These are phyloP conservation scores for Schoenoplectus triqueter DNA, from an alignment of 202 grass and related monocot species.

Conservation along the genomic window DNA sequence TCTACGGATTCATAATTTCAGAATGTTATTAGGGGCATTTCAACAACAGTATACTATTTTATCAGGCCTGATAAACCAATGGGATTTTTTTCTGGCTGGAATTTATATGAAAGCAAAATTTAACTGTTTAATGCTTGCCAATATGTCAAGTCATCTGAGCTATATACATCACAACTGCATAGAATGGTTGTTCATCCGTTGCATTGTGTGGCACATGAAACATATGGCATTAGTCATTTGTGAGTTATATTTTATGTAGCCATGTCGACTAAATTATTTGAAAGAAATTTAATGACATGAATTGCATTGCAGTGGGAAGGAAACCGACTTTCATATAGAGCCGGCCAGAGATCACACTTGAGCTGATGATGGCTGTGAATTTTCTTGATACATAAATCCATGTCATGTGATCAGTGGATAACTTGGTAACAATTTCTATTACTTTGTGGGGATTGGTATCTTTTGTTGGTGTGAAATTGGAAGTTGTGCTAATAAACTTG, in stretches of 20 bases:
- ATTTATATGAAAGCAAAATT: slow-evolving; percentile 20
- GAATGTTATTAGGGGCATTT: too few species aligned
- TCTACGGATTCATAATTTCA: too few species aligned
- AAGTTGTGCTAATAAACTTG: slow-evolving; percentile 19
- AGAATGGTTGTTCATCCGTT: background rate
- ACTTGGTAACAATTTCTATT: slow-evolving; percentile 32
- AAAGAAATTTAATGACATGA: slow-evolving; percentile 10
- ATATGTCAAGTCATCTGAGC: background rate
- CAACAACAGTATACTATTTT: background rate
- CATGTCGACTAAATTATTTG: background rate
- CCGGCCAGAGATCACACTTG: slow-evolving; percentile 80
- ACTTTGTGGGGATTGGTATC: slow-evolving; percentile 23
- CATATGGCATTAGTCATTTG: background rate
- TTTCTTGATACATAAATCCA: slow-evolving; percentile 62
- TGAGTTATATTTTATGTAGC: background rate
- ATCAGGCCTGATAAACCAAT: background rate
- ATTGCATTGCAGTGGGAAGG: slow-evolving; percentile 67
- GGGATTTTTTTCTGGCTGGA: background rate
- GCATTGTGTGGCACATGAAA: background rate
- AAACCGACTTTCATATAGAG: slow-evolving; percentile 76
- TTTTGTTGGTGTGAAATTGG: background rate
- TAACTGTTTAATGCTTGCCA: background rate
- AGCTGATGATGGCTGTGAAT: slow-evolving; percentile 96
- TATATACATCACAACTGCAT: background rate
- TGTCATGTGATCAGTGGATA: background rate